Conservation (phyloP, 805 yeast species). For the Cyberlindnera galapagoensis region DNA sequence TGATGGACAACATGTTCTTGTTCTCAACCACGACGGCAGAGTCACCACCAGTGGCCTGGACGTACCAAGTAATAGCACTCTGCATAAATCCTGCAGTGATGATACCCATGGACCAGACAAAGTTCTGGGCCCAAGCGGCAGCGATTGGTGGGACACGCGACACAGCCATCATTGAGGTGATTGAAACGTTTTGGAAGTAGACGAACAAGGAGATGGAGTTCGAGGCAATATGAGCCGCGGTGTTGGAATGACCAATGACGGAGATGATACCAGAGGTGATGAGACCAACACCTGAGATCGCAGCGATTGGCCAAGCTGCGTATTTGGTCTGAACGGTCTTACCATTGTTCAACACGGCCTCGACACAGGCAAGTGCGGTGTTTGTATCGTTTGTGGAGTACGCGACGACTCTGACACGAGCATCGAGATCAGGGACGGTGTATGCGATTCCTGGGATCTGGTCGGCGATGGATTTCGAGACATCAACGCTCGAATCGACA, state of each 20-base stretch:
- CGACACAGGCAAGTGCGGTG: conserved; percentile 80
- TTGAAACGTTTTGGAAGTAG: conserved; percentile 89
- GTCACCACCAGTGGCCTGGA: conserved; percentile 89
- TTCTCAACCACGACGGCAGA: conserved; percentile 71
- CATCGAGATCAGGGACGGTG: conserved; percentile 91
- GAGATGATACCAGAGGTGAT: conserved; percentile 83
- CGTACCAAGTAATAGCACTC: conserved; percentile 83
- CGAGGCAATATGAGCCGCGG: conserved; percentile 97
- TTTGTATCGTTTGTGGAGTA: conserved; percentile 41
- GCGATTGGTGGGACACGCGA: conserved; percentile 92
- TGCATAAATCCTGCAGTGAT: conserved; percentile 75
- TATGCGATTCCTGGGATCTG: conserved; percentile 80
- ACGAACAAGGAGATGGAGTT: conserved; percentile 88
- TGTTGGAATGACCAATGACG: conserved; percentile 79
- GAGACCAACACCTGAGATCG: conserved; percentile 81
- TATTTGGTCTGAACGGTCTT: conserved; percentile 90
- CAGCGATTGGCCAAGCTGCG: conserved; percentile 95
- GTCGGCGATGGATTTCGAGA: conserved; percentile 36
- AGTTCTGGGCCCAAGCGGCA: conserved; percentile 96
- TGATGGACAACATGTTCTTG: conserved; percentile 60
- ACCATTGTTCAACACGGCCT: conserved; percentile 79
- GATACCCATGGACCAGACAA: conserved; percentile 94
- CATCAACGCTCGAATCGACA: conserved; percentile 41
- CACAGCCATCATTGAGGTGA: conserved; percentile 94
- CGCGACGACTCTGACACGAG: conserved; percentile 71